Base-by-base conservation (phyloP, 2,329 filamentous ascomycete genomes). In the Ophiostoma novo-ulmi region DNA sequence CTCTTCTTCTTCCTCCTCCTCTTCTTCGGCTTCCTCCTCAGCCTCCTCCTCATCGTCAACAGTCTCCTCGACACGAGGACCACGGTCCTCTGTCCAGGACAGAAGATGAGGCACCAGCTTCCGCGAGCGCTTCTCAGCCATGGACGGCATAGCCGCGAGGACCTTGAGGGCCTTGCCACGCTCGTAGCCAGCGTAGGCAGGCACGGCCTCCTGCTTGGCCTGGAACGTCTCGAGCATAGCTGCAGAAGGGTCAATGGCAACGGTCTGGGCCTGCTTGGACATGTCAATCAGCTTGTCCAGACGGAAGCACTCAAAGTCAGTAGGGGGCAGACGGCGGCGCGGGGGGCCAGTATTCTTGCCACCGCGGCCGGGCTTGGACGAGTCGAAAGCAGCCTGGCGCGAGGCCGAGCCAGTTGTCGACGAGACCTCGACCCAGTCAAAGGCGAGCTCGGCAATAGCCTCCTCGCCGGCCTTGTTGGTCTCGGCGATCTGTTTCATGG, bases 51-150 rank as follows among this genome's bases (percentile, higher is more conserved):
- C 75, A 0, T 77, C 75, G 1, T 72, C 75, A 5, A 35, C 44
- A 6, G 52, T 68, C 58, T 63, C 68, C 13, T 66, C 71, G 6
- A 66, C 38, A 2, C 71, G 65, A 6, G 70, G 69, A 3, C 17
- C 70, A 11, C 83, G 82, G 17, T 85, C 83, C 7, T 82, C 81
- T n/a, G 88, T 88, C 92, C 94, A 97, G 22, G 88, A 87, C 7
- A 99, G 82, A 52, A 99, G 90, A 73, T 94, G 86, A 1, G 96
- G 95, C 0, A 98, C 91, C 35, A 99, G 83, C 74, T 89, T 86
- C 44, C 94, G 90, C 10, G 94, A 97, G 44, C 89, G 87, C 78
- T 91, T 97, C 80, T 99, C 95, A 0, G 93, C 94, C 66, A 97
- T 81, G 13, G 85, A 83, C 13, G 95, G 93, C 38, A 92, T 83